These are phyloP conservation scores for Neurospora tetraspora DNA, from an alignment of 495 filamentous ascomycete species.

Conservation along the genomic window DNA sequence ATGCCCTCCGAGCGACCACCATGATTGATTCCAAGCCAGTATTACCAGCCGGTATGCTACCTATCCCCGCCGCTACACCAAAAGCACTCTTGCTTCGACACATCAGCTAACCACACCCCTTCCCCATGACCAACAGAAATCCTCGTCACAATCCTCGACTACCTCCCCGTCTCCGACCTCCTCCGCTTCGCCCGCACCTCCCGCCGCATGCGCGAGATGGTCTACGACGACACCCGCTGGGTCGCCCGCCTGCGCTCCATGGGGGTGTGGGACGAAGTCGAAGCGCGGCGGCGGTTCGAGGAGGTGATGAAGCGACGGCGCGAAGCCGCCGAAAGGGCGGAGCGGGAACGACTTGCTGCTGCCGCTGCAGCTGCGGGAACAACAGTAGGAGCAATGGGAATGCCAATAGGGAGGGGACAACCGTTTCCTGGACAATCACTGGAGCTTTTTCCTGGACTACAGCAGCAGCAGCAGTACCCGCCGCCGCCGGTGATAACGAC, in stretches of 20 bases:
- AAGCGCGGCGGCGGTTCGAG: slow-evolving; percentile 72
- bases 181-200: slow-evolving; percentile 81
- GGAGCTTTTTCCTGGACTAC: background rate
- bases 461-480: background rate
- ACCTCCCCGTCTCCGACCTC: slow-evolving; percentile 74
- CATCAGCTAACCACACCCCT: background rate
- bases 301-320: slow-evolving; percentile 57
- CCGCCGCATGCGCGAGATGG: slow-evolving; percentile 90
- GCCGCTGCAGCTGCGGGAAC: background rate
- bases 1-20: slow-evolving; percentile 63
- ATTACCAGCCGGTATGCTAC: slow-evolving; percentile 62
- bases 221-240: slow-evolving; percentile 97
- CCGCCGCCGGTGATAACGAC: slow-evolving; percentile 20
- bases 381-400: background rate
- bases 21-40: slow-evolving; percentile 65
- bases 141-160: slow-evolving; percentile 77
- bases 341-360: slow-evolving; percentile 10
- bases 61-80: background rate
- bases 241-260: slow-evolving; percentile 72
- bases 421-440: background rate
- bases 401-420: background rate
- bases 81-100: too few relatives aligned
- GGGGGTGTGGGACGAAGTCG: slow-evolving; percentile 85
- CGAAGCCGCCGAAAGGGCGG: slow-evolving; percentile 35
- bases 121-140: slow-evolving; percentile 52